Base-by-base conservation (phyloP, 2,329 filamentous ascomycete genomes). In the Ceratocystis colombiana region DNA sequence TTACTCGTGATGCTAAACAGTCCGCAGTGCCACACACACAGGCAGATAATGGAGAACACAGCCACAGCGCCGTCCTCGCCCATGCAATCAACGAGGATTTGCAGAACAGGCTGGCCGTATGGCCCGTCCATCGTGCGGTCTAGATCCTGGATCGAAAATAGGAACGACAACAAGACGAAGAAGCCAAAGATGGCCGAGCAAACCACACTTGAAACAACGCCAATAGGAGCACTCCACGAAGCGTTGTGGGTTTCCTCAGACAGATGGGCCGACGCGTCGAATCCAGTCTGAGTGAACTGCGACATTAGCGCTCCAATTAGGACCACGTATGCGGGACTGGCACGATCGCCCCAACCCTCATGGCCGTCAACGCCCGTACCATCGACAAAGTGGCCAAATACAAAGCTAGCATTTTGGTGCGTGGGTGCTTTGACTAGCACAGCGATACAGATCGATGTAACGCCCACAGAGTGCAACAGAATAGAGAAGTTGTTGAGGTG, bases 21-120 rank as follows among this genome's bases (percentile, higher is more conserved):
- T 0, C 82, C 82, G 68, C 81, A 84, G 71, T 84, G 82, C 82
- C 82, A 85, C 2, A 84, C 80, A 66, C 82, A 84, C 41, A 84
- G 73, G 69, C 84, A 83, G 68, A 84, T 76, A 15, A 84, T 72
- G 0, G 74, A 77, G 73, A 84, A 84, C 5, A 84, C 71, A 1
- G 76, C 81, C 7, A 84, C 77, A 0, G 82, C 82, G 3, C 82
- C 81, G 61, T 80, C 74, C 66, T 82, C 77, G 2, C 82, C 82
- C 67, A 82, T 82, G 2, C 83, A 72, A 70, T 84, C 82, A 15
- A 84, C 76, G 22, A 85, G 75, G 48, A 85, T 84, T 72, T 84
- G 82, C 3, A 84, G 73, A 4, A 85, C 79, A 0, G 82, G 82
- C 71, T 84, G 81, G 1, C 71, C 75, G 68, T 80, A 80, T 0